Percentiles rank a stretch among this genome's conserved stretches.
phyloP scores from a whole-genome alignment of 2,329 filamentous ascomycete genomes.

The Aureobasidium lini region DNA sequence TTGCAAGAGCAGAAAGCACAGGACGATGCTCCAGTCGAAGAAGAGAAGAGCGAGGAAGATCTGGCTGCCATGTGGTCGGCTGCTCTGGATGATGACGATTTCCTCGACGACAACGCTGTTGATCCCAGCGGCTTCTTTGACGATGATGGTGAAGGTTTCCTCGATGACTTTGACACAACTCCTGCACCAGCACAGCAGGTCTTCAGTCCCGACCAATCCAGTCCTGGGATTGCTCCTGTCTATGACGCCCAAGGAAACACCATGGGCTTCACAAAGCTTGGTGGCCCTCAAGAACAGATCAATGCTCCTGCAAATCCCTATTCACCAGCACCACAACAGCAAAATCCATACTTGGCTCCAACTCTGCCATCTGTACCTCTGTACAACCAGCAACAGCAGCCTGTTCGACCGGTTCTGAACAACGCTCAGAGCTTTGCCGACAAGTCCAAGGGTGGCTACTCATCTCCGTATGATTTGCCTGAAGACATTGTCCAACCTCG shows the following conservation, averaged over 20 bases:
- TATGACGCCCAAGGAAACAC: constrained; percentile 5
- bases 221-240: constrained; percentile 10
- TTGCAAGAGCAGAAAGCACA: constrained; percentile 11
- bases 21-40: constrained; percentile 6
- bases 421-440: constrained; percentile 71
- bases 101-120: constrained; percentile 58
- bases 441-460: constrained; percentile 85
- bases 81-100: constrained; percentile 62
- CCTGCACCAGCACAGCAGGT: neutral
- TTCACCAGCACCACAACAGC: constrained; percentile 21
- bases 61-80: constrained; percentile 77
- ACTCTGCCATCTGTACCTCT: neutral
- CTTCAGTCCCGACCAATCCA: neutral
- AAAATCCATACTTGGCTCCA: constrained; percentile 29
- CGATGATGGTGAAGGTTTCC: constrained; percentile 78
- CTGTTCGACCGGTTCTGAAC: constrained; percentile 4
- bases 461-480: constrained; percentile 90
- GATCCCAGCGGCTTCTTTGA: constrained; percentile 63
- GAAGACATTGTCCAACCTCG: constrained; percentile 72
- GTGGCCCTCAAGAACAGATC: constrained; percentile 3
- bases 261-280: constrained; percentile 10
- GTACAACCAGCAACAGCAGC: constrained; percentile 12
- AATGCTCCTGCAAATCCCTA: constrained; percentile 7
- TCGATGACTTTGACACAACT: constrained; percentile 54
- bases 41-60: constrained; percentile 45